Percentiles rank a stretch among this genome's conserved stretches.
These are phyloP conservation scores for Parastagonospora nodorum DNA, from an alignment of 2,329 filamentous ascomycete genomes.

Conservation along the genomic window DNA sequence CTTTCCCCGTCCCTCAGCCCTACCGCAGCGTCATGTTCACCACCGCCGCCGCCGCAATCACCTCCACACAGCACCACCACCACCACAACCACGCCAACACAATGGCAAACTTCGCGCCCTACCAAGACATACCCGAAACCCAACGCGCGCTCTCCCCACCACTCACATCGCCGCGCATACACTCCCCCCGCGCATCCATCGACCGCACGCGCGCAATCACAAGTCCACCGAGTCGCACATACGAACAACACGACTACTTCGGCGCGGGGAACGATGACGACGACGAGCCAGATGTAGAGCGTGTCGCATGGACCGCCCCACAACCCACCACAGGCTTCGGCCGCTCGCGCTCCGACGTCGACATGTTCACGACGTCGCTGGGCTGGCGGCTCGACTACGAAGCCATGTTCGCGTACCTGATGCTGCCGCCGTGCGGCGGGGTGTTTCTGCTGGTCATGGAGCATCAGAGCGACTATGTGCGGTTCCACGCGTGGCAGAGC, in stretches of 20 bases:
- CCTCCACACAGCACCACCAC: neutral
- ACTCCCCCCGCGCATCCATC: slow-evolving; percentile 49
- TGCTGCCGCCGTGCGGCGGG: slow-evolving; percentile 82
- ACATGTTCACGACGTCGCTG: slow-evolving; percentile 84
- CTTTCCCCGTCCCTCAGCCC: slow-evolving; percentile 15
- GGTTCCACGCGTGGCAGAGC: slow-evolving; percentile 97
- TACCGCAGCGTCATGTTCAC: slow-evolving; percentile 6
- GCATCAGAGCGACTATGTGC: slow-evolving; percentile 95
- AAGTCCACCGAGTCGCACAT: slow-evolving; percentile 38
- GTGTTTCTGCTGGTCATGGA: slow-evolving; percentile 85
- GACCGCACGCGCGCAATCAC: slow-evolving; percentile 39
- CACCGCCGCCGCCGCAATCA: slow-evolving; percentile 1
- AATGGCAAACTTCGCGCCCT: slow-evolving; percentile 79
- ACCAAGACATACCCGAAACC: slow-evolving; percentile 90
- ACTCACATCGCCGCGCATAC: slow-evolving; percentile 57
- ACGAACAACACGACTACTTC: slow-evolving; percentile 51
- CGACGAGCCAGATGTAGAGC: slow-evolving; percentile 23
- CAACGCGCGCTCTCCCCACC: slow-evolving; percentile 79
- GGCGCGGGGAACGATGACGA: slow-evolving; percentile 14
- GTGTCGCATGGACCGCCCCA: slow-evolving; percentile 36
- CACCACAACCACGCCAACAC: slow-evolving; percentile 8
- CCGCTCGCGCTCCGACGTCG: slow-evolving; percentile 67
- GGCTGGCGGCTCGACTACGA: slow-evolving; percentile 87
- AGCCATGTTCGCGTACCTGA: slow-evolving; percentile 85
- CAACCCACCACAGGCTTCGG: slow-evolving; percentile 22